Conservation (phyloP, 1,139 yeast genomes). For the Lodderomyces elongisporus region DNA sequence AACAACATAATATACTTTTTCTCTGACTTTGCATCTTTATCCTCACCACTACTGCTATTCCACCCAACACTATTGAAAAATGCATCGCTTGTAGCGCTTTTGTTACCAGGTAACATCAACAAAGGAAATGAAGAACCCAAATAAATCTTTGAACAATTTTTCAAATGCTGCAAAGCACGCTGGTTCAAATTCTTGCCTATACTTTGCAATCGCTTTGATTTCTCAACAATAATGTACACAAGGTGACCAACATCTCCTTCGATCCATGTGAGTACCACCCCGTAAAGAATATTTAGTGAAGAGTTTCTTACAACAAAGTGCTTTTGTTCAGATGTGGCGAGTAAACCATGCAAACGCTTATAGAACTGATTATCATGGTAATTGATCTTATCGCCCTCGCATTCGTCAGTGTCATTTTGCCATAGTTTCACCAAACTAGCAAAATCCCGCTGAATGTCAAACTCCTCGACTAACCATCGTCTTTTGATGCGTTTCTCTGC, state of each 20-base stretch:
- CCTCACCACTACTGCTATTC: too few species aligned
- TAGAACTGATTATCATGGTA: conserved; percentile 27
- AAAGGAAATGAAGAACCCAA: conserved; percentile 55
- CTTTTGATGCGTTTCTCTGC: conserved; percentile 28
- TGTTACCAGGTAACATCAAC: conserved; percentile 35
- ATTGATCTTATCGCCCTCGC: conserved; percentile 15
- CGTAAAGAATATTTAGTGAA: conserved; percentile 52
- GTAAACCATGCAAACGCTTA: conserved; percentile 28
- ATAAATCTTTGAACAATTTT: conserved; percentile 36
- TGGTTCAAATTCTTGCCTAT: conserved; percentile 56
- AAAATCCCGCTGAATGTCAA: conserved; percentile 50
- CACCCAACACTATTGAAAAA: conserved; percentile 40
- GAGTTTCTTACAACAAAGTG: conserved; percentile 62
- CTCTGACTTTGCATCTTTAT: conserved; percentile 11
- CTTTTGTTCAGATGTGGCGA: conserved; percentile 30
- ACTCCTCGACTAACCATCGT: conserved; percentile 60
- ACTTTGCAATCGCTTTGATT: conserved; percentile 51
- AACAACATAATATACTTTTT: conserved; percentile 36
- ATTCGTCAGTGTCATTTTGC: conserved; percentile 17
- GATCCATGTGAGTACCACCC: conserved; percentile 56
- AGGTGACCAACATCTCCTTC: conserved; percentile 41
- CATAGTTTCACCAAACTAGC: conserved; percentile 42
- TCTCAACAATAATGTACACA: conserved; percentile 49
- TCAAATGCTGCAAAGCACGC: conserved; percentile 49
- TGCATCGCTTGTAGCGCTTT: conserved; percentile 21